Evolutionary conservation across 2,329 filamentous ascomycete genomes (phyloP), one percentile per base, ranked within the genome.

Genomic region (Talaromyces sp.): DNA sequence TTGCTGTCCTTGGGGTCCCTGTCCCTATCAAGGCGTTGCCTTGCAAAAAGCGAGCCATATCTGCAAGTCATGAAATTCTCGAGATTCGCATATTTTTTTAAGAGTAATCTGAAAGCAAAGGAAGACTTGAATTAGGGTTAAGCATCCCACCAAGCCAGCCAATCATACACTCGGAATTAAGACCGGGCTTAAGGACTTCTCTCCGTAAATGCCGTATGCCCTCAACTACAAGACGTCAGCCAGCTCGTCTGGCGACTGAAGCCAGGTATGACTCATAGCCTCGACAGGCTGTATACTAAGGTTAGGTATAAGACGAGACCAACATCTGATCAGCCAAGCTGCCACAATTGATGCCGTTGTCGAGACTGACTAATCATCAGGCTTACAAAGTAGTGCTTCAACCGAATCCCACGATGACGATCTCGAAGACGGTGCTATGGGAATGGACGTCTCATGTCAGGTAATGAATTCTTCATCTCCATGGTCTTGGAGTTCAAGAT

Each of bases 181-280:
- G 5, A 14, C 60, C 63, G 63, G 63, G 14, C 47, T 64, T 64
- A 64, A 64, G 47, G n/a, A 35, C 57, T 60, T 64, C 49, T 45
- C 35, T 64, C 63, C 63, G 63, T 64, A 45, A 64, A 64, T 60
- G 63, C 63, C 63, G 57, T 37, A 24, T 39, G 43, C 16, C 16
- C 3, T 37, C 52, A 22, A n/a, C 16, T 52, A 52, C 49, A 49
- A 49, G 7, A 52, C 24, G 31, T 24, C 50, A 13, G 16, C 24
- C 35, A 16, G 31, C 22, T 31, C 13, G 14, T n/a, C 22, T 31
- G 47, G 47, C 31, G 24, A 19, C 24, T 59, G 10, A 59, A 47
- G n/a, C 24, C 57, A 35, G 24, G 11, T 39, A 61, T 61, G 59
- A 61, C 33, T 61, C 59, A 61, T 27, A 39, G 5, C n/a, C 27